Evolutionary conservation across 2,329 filamentous ascomycete species (phyloP).

Genomic region (Ophiosphaerella herpotricha): DNA sequence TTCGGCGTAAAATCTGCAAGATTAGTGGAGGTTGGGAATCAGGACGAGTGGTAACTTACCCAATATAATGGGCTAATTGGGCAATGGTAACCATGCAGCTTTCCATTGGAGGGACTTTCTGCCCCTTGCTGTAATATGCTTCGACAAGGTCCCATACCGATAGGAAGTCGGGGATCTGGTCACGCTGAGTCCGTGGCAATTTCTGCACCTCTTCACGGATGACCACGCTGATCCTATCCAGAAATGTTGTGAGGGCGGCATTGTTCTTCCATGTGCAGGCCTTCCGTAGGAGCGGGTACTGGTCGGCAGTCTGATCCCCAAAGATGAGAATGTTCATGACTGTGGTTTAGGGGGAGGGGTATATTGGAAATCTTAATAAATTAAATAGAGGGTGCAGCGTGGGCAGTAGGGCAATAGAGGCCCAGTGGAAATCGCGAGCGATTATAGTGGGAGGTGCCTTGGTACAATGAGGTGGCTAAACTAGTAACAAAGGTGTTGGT

Average conservation of each 20-base stretch:
- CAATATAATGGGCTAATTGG: conserved; percentile 71
- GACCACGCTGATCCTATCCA: conserved; percentile 62
- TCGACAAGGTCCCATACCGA: conserved; percentile 68
- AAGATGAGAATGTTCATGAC: conserved; percentile 64
- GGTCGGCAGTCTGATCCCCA: conserved; percentile 73
- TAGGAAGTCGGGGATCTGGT: conserved; percentile 65
- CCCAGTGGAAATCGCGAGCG: background rate
- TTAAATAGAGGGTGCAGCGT: background rate
- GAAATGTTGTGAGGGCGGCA: conserved; percentile 65
- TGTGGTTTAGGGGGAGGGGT: conserved; percentile 10
- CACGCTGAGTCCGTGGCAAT: conserved; percentile 61
- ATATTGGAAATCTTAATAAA: conserved; percentile 28
- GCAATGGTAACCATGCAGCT: conserved; percentile 67
- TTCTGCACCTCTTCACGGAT: conserved; percentile 64
- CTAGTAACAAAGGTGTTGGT: conserved; percentile 16
- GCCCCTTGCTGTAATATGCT: conserved; percentile 61
- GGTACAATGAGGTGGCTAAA: conserved; percentile 12
- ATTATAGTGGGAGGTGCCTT: conserved; percentile 1
- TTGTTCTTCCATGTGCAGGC: conserved; percentile 55
- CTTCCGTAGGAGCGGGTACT: conserved; percentile 63
- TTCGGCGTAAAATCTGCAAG: conserved; percentile 51
- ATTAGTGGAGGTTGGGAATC: conserved; percentile 31
- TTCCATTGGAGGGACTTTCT: conserved; percentile 66
- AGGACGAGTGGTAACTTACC: conserved; percentile 52
- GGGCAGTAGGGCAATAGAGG: background rate